These are phyloP conservation scores for Scutellaria barbata DNA, from an alignment of 257 asterid species.

Conservation along the genomic window DNA sequence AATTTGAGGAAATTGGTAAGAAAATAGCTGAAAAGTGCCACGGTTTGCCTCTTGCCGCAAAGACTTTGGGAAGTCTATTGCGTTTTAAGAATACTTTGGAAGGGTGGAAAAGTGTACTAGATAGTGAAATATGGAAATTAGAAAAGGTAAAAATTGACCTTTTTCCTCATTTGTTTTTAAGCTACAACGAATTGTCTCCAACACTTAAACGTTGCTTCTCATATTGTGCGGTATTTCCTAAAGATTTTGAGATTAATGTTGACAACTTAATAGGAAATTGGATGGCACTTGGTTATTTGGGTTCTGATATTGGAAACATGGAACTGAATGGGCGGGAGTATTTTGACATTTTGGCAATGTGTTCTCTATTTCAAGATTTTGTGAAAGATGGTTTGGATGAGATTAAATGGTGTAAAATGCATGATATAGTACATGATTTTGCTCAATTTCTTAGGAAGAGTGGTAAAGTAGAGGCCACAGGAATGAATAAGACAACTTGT, in stretches of 20 bases:
- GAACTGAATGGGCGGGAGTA: constrained; percentile 40
- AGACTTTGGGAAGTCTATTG: constrained; percentile 46
- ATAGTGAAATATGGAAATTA: constrained; percentile 43
- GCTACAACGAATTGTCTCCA: constrained; percentile 41
- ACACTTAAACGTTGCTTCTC: constrained; percentile 48
- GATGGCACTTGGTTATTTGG: constrained; percentile 55
- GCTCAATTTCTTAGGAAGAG: constrained; percentile 4
- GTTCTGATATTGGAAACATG: constrained; percentile 20
- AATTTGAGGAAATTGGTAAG: constrained; percentile 32
- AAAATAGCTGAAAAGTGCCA: constrained; percentile 45
- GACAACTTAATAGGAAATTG: constrained; percentile 46
- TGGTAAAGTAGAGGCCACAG: too few relatives aligned
- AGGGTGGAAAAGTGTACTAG: constrained; percentile 49
- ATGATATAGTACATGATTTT: constrained; percentile 36
- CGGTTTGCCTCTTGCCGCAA: constrained; percentile 53
- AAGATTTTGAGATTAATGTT: constrained; percentile 45
- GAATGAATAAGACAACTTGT: too few relatives aligned
- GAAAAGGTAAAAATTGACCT: too few relatives aligned
- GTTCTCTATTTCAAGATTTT: constrained; percentile 30
- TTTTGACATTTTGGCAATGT: constrained; percentile 14
- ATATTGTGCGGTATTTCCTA: constrained; percentile 52
- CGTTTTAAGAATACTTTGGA: constrained; percentile 32
- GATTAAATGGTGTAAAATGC: constrained; percentile 19
- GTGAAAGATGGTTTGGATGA: neutral
- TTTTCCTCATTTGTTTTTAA: constrained; percentile 30